Percentiles rank a stretch among this genome's conserved stretches.
phyloP scores from a whole-genome alignment of 2,329 filamentous ascomycete species.

The Penicillium brasilianum region DNA sequence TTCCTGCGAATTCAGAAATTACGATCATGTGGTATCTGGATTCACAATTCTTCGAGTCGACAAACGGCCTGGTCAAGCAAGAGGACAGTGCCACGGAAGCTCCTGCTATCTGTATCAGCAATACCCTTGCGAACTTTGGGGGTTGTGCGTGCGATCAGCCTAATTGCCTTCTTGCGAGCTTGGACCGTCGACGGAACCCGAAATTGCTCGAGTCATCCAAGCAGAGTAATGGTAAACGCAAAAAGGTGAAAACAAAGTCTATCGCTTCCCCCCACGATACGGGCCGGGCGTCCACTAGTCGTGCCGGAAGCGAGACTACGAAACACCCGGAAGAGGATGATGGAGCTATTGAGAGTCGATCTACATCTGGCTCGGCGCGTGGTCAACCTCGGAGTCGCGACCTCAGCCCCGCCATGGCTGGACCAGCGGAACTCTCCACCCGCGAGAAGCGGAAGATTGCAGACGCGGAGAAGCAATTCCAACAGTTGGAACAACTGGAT shows the following conservation, averaged over 20 bases:
- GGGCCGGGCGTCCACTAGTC: conserved; percentile 59
- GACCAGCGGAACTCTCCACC: conserved; percentile 59
- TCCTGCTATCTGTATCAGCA: conserved; percentile 52
- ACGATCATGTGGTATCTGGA: conserved; percentile 57
- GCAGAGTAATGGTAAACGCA: conserved; percentile 53
- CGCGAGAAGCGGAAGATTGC: conserved; percentile 67
- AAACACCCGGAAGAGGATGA: conserved; percentile 61
- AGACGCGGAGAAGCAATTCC: conserved; percentile 66
- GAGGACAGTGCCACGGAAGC: conserved; percentile 50
- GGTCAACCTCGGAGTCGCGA: conserved; percentile 64
- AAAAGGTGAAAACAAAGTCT: conserved; percentile 54
- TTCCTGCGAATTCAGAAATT: conserved; percentile 61
- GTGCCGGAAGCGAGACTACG: conserved; percentile 63
- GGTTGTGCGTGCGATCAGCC: conserved; percentile 53
- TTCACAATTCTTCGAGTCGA: conserved; percentile 44
- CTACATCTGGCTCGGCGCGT: conserved; percentile 61
- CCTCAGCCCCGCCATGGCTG: conserved; percentile 61
- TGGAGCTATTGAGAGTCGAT: conserved; percentile 60
- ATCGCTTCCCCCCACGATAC: conserved; percentile 60
- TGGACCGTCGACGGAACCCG: conserved; percentile 50
- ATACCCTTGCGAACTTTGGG: conserved; percentile 55
- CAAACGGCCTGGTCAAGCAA: conserved; percentile 48
- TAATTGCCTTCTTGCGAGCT: conserved; percentile 47
- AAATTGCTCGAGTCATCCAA: conserved; percentile 44
- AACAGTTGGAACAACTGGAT: conserved; percentile 61